A percentile compares a stretch with the other conserved stretches of the same genome.
Evolutionary conservation across 768 basidiomycete genomes (phyloP).

Genomic region (Phaffia australis): DNA sequence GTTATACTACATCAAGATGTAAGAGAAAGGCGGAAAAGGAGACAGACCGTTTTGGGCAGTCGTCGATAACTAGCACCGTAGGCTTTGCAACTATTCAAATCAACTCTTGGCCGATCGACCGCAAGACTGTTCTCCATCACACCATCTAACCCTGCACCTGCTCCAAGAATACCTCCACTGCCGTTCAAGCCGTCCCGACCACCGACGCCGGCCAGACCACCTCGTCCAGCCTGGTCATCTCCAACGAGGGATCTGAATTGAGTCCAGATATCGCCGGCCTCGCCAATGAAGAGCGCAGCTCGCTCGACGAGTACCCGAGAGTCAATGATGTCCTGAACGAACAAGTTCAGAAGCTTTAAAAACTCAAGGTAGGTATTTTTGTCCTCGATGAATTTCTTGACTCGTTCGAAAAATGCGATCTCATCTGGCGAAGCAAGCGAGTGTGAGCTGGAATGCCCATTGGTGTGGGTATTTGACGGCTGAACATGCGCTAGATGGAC

Average conservation of each 20-base stretch:
- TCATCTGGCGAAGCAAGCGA: constrained; percentile 48
- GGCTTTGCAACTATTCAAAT: constrained; percentile 38
- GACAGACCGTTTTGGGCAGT: constrained; percentile 73
- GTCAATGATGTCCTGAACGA: constrained; percentile 84
- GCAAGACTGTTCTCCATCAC: constrained; percentile 59
- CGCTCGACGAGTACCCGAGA: constrained; percentile 67
- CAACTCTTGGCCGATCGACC: constrained; percentile 64
- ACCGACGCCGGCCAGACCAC: constrained; percentile 32
- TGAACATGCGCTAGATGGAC: background rate
- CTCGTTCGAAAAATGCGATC: constrained; percentile 85
- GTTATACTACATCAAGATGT: too few species aligned
- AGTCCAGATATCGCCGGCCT: constrained; percentile 59
- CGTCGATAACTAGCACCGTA: constrained; percentile 90
- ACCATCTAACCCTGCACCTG: constrained; percentile 58
- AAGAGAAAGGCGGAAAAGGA: background rate
- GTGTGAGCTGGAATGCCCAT: constrained; percentile 30
- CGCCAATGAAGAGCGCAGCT: constrained; percentile 65
- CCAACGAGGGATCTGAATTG: constrained; percentile 81
- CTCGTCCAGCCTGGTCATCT: constrained; percentile 50
- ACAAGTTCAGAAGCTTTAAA: constrained; percentile 80
- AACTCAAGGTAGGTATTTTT: constrained; percentile 59
- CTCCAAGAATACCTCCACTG: constrained; percentile 36
- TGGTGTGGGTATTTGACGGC: constrained; percentile 37
- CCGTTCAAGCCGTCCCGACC: constrained; percentile 23
- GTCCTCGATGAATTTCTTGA: constrained; percentile 47